These are phyloP conservation scores for Backusella mclennaniae DNA, from an alignment of 192 early-diverging fungal genomes.

Conservation along the genomic window DNA sequence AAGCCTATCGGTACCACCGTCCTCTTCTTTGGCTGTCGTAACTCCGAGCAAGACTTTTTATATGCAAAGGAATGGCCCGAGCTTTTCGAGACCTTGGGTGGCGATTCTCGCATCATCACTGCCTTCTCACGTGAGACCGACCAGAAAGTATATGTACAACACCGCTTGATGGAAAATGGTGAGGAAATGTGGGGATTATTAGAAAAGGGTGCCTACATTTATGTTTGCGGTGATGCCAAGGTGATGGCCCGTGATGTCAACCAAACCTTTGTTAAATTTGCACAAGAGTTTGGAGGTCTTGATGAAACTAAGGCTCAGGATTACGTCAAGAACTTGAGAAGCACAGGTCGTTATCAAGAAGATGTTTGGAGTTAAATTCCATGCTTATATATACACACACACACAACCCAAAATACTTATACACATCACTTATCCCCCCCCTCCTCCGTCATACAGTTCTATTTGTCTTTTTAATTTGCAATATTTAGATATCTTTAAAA, in stretches of 20 bases:
- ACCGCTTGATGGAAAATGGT: constrained; percentile 74
- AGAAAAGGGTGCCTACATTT: constrained; percentile 77
- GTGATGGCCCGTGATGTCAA: constrained; percentile 97
- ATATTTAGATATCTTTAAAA: background rate
- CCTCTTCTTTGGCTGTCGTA: constrained; percentile 95
- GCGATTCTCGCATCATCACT: constrained; percentile 71
- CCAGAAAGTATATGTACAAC: constrained; percentile 95
- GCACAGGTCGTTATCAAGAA: constrained; percentile 86
- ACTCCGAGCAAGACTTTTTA: constrained; percentile 82
- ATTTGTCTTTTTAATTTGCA: background rate
- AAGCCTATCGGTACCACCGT: constrained; percentile 79
- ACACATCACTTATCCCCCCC: background rate
- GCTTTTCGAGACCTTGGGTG: constrained; percentile 61
- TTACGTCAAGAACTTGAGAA: constrained; percentile 87
- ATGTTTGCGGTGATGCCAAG: constrained; percentile 97
- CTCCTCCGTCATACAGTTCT: too few species aligned
- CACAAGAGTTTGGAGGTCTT: constrained; percentile 64
- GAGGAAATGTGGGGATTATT: constrained; percentile 82
- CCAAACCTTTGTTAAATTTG: constrained; percentile 67
- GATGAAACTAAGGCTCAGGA: constrained; percentile 64
- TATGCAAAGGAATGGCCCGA: constrained; percentile 80
- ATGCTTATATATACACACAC: background rate
- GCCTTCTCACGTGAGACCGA: constrained; percentile 85
- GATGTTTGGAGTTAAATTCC: constrained; percentile 86
- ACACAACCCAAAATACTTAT: background rate